phyloP scores from a whole-genome alignment of 352 stramenopile species.

The Phytophthora lateralis region DNA sequence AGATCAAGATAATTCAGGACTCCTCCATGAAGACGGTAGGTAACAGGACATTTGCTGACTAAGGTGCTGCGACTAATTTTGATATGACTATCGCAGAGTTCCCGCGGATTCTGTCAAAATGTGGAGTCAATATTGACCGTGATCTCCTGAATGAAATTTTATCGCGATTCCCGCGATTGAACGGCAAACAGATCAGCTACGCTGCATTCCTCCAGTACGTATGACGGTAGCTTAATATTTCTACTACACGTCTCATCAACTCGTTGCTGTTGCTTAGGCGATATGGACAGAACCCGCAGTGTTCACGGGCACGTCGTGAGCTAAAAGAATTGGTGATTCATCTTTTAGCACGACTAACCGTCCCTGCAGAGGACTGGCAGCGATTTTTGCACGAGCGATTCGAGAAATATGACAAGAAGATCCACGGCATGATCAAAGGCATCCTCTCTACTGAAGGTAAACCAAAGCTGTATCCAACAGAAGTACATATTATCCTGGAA shows the following conservation, averaged over 20 bases:
- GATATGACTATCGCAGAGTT: conserved; percentile 40
- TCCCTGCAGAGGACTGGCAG: conserved; percentile 29
- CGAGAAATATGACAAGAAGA: conserved; percentile 45
- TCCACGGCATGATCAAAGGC: conserved; percentile 33
- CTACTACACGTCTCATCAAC: neutral
- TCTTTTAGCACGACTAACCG: conserved; percentile 19
- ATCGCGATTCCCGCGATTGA: conserved; percentile 48
- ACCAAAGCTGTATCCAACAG: neutral
- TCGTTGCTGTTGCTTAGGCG: conserved; percentile 28
- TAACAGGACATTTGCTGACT: neutral
- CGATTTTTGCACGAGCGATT: conserved; percentile 39
- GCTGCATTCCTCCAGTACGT: conserved; percentile 56
- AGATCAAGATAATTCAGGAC: conserved; percentile 41
- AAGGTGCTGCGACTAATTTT: neutral
- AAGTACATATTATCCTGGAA: neutral
- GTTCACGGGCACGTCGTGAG: conserved; percentile 41
- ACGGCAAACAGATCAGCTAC: conserved; percentile 45
- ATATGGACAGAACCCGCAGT: conserved; percentile 53
- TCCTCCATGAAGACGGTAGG: conserved; percentile 49
- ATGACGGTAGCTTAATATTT: neutral
- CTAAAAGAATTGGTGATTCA: conserved; percentile 43
- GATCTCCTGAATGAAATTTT: conserved; percentile 50
- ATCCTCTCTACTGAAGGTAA: conserved; percentile 43
- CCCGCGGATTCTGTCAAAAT: conserved; percentile 36
- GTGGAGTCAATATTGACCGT: conserved; percentile 31